Percentiles rank a stretch among this genome's conserved stretches.
Conservation (phyloP, 2,329 filamentous ascomycete genomes). For the Colletotrichum sublineola region DNA sequence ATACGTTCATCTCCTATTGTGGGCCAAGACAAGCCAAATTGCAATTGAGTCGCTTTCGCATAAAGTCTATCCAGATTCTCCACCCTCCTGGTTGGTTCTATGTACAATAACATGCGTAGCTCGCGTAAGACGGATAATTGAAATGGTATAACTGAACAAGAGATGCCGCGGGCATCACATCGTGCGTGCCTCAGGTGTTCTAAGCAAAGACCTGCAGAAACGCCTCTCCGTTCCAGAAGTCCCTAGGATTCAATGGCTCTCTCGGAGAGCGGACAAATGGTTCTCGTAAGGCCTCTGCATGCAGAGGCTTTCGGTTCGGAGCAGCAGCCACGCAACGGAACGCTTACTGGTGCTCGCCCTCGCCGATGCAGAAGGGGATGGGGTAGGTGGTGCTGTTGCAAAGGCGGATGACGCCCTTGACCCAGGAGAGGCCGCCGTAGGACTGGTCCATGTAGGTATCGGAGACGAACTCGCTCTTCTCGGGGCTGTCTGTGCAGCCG, state of each 20-base stretch:
- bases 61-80: slow-evolving; percentile 17
- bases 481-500: slow-evolving; percentile 51
- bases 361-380: slow-evolving; percentile 54
- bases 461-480: slow-evolving; percentile 48
- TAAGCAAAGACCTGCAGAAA: slow-evolving; percentile 30
- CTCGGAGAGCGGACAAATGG: slow-evolving; percentile 28
- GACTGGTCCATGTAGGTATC: slow-evolving; percentile 52
- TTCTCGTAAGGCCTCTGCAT: slow-evolving; percentile 9
- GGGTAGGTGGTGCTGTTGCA: slow-evolving; percentile 54
- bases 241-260: slow-evolving; percentile 25
- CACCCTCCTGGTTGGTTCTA: background rate
- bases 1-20: background rate
- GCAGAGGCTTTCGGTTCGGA: background rate
- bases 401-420: slow-evolving; percentile 54
- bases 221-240: slow-evolving; percentile 38
- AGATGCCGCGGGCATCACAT: slow-evolving; percentile 28
- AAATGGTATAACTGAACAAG: slow-evolving; percentile 34
- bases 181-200: slow-evolving; percentile 30
- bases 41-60: slow-evolving; percentile 2
- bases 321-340: background rate
- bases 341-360: slow-evolving; percentile 44
- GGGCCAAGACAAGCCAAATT: too few relatives aligned
- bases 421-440: slow-evolving; percentile 53
- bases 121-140: slow-evolving; percentile 21
- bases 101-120: slow-evolving; percentile 23